These are phyloP conservation scores for Plasmodium fragile DNA, from an alignment of 169 alveolate genomes.

Conservation along the genomic window DNA sequence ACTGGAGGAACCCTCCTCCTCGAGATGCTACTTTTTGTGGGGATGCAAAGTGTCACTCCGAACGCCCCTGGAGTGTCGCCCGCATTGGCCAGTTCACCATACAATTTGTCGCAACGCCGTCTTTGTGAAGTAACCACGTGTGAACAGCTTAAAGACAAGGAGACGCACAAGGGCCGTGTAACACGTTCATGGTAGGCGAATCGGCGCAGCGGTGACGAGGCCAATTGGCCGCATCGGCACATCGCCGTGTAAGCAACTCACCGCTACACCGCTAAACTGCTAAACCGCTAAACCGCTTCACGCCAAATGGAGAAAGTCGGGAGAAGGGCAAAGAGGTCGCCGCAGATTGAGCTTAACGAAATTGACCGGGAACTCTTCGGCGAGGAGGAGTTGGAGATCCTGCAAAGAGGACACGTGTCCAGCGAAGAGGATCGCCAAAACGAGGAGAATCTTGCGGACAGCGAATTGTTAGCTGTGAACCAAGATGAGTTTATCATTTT, in stretches of 20 bases:
- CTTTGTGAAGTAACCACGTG: background rate
- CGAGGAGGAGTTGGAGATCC: slow-evolving; percentile 47
- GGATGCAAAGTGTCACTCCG: background rate
- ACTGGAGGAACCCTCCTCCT: background rate
- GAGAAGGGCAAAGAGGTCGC: background rate
- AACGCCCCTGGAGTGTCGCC: background rate
- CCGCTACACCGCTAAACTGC: background rate
- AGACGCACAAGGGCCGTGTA: background rate
- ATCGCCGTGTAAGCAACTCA: background rate
- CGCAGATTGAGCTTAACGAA: slow-evolving; percentile 17
- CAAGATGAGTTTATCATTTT: slow-evolving; percentile 25
- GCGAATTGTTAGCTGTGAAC: background rate
- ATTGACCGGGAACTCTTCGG: slow-evolving; percentile 66
- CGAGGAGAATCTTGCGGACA: background rate
- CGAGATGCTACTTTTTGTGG: background rate
- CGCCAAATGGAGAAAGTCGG: slow-evolving; percentile 1
- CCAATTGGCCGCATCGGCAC: background rate
- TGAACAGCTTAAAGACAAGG: background rate
- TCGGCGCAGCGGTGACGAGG: background rate
- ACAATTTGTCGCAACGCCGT: background rate
- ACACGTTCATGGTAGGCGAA: background rate
- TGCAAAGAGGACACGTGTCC: slow-evolving; percentile 1
- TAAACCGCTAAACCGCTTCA: background rate
- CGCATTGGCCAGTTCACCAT: background rate
- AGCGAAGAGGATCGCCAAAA: background rate